Base-by-base conservation (phyloP, 2,329 filamentous ascomycete genomes). In the Dichotomopilus funicola region DNA sequence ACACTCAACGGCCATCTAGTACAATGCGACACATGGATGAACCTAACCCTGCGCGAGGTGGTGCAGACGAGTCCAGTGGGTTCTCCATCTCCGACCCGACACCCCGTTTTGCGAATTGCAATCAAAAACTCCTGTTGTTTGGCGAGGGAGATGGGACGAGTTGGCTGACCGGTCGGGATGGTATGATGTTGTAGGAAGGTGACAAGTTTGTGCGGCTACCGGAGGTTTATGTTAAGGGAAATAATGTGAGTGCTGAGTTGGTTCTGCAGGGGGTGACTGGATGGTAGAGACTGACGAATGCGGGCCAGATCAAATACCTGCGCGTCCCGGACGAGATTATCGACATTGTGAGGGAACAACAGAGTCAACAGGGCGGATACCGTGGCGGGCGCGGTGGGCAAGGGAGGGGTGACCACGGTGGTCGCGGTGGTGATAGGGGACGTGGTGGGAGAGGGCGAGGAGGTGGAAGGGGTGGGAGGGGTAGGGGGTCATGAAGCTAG, bases 21-120 rank as follows among this genome's bases (percentile, higher is more conserved):
- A 71, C 90, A 87, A 72, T 99, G 92, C 83, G 94, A 99, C 72
- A 99, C 92, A 49, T 99, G 94, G 91, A 99, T 99, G 94, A 99
- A 99, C 75, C 77, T 99, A 65, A 97, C 92, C 2, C 75, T 99
- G 63, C 95, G 94, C 73, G 94, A 97, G 72, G 95, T 99, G 27
- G 89, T 97, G 38, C 92, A 97, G 74, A 97, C 94, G 13, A 96
- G 88, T 69, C 86, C 92, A 31, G 84, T 87, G 73, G 51, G 78
- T 64, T 19, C 35, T n/a, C 12, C 19, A 27, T n/a, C 49, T 43
- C 10, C 19, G 19, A 27, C 19, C 19, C 19, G 19, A 27, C 19
- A 27, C 19, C 19, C 19, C 19, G 19, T 27, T 27, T 27, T 27
- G 19, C 19, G 19, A 27, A 27, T 27, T 2, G 3, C 2, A 27